Evolutionary conservation across 2,329 filamentous ascomycete genomes (phyloP), one percentile per base, ranked within the genome.

Genomic region (Fusarium cicatricum): DNA sequence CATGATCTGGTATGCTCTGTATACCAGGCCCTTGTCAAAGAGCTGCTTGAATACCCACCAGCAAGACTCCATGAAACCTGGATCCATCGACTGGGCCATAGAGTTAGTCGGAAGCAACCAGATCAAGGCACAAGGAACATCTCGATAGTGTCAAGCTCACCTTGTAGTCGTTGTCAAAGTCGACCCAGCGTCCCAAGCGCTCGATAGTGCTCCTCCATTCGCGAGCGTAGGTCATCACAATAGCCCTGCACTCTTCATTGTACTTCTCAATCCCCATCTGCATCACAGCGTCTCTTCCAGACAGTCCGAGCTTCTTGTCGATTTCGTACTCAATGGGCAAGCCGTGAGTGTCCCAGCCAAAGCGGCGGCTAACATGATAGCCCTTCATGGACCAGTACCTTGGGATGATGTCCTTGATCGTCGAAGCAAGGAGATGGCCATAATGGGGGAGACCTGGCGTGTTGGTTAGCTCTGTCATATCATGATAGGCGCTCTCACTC

Each of bases 331-430:
- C 92, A 21, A 62, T 62, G 31, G 54, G 52, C n/a, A 55, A 17
- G 4, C 48, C 49, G 16, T 54, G 53, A 31, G 59, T 85, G 51
- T 96, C 92, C 91, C 91, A 96, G 49, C 92, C 92, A 66, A 95
- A 95, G 49, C 91, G 83, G 62, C 92, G 84, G 78, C 91, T 90
- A 41, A 96, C 91, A 79, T 93, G 89, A 72, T 88, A 88, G 9
- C 92, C 92, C 72, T 93, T 92, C 91, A 95, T 95, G 48, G 91
- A 91, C 90, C 91, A 96, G 75, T 96, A 96, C 64, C 92, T 81
- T 9, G 92, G 91, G 65, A 96, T 94, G 56, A 95, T 93, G 73
- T 96, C 92, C 76, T 96, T 96, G 78, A 96, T 95, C 45, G 91
- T 96, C 19, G 90, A 94, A 36, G 91, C 90, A 62, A 94, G 83